A percentile compares a stretch with the other conserved stretches of the same genome.
Evolutionary conservation across 129 eudicot genomes (phyloP).

Genomic region (Calendula officinalis): DNA sequence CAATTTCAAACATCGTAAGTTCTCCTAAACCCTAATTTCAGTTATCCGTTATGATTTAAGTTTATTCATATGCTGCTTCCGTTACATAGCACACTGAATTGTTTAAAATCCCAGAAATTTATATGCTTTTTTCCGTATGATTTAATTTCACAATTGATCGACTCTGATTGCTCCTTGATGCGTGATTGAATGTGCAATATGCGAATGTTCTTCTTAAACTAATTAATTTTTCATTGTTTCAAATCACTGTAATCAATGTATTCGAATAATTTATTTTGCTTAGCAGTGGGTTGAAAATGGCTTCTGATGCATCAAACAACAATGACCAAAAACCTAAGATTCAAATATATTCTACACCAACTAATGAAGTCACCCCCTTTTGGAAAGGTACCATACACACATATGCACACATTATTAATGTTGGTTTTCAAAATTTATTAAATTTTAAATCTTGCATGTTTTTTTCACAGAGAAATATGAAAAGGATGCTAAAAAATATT

Average conservation of each 20-base stretch:
- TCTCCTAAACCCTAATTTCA: constrained; percentile 4
- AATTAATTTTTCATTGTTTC: neutral
- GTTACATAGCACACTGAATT: neutral
- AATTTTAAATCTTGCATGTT: constrained; percentile 8
- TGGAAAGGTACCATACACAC: constrained; percentile 63
- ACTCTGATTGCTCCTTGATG: constrained; percentile 15
- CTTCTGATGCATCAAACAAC: constrained; percentile 34
- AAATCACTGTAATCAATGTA: neutral
- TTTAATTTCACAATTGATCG: constrained; percentile 16
- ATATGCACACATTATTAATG: constrained; percentile 1
- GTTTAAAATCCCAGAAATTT: neutral
- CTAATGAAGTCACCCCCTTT: constrained; percentile 71
- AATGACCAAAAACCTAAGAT: constrained; percentile 42
- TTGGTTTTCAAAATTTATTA: neutral
- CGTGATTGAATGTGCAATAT: neutral
- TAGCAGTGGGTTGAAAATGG: constrained; percentile 36
- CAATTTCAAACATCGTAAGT: constrained; percentile 26
- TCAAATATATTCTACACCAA: constrained; percentile 71
- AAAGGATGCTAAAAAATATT: constrained; percentile 87
- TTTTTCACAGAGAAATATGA: constrained; percentile 78
- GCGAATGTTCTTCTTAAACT: neutral
- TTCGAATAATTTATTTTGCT: constrained; percentile 9
- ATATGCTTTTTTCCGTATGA: neutral
- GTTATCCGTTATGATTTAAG: neutral
- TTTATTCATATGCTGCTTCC: neutral